A percentile compares a stretch with the other conserved stretches of the same genome.
phyloP scores from a whole-genome alignment of 108 stramenopile genomes.

The Pseudonitzschia delicatissima region DNA sequence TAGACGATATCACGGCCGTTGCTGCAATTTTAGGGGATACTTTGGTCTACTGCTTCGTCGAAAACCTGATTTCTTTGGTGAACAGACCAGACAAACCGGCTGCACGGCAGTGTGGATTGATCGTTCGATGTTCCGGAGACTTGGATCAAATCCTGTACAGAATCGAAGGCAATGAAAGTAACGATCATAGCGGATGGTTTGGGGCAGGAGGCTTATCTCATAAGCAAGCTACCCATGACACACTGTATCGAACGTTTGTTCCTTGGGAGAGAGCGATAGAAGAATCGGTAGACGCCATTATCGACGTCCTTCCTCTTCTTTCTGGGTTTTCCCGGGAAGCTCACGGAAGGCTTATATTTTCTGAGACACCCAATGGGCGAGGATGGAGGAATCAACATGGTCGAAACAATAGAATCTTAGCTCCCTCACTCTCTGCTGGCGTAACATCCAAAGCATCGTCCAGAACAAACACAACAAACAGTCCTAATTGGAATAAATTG shows the following conservation, averaged over 20 bases:
- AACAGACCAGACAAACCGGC: background rate
- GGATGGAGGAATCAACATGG: slow-evolving; percentile 17
- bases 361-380: slow-evolving; percentile 30
- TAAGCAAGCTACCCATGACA: background rate
- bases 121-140: slow-evolving; percentile 43
- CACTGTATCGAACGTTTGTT: slow-evolving; percentile 6
- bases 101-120: slow-evolving; percentile 19
- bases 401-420: background rate
- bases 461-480: background rate
- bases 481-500: slow-evolving; percentile 27
- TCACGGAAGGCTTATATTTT: slow-evolving; percentile 68
- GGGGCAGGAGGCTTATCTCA: slow-evolving; percentile 46
- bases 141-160: slow-evolving; percentile 20
- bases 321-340: slow-evolving; percentile 78
- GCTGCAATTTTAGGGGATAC: slow-evolving; percentile 44
- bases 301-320: slow-evolving; percentile 76
- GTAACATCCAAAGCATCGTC: background rate
- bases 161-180: background rate
- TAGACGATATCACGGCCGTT: slow-evolving; percentile 66
- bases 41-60: slow-evolving; percentile 49
- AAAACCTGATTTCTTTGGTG: slow-evolving; percentile 16
- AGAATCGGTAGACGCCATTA: slow-evolving; percentile 69
- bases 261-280: slow-evolving; percentile 60
- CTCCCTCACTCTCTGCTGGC: too few species aligned
- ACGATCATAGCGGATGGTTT: slow-evolving; percentile 37